A percentile compares a stretch with the other conserved stretches of the same genome.
Conservation (phyloP, 2,329 filamentous ascomycete genomes). For the Neonectria hederae region DNA sequence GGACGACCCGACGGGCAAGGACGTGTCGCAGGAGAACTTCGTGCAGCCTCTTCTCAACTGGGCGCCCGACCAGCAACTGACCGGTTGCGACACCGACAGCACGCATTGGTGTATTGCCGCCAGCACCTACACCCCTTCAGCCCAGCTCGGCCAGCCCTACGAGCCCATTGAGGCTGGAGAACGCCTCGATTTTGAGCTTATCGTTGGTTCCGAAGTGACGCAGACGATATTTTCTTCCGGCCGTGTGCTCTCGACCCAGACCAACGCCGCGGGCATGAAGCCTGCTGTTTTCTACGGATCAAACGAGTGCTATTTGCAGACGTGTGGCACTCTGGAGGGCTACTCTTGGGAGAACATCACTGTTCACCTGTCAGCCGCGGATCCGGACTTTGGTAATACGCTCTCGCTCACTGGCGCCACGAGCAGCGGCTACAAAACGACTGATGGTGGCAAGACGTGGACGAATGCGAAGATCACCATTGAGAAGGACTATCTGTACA, state of each 20-base stretch:
- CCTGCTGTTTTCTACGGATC: constrained; percentile 27
- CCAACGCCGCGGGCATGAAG: constrained; percentile 28
- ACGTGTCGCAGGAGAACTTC: constrained; percentile 18
- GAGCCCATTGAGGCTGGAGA: constrained; percentile 6
- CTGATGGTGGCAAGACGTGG: constrained; percentile 27
- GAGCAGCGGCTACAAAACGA: constrained; percentile 15
- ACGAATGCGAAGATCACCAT: constrained; percentile 18
- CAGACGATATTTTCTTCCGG: constrained; percentile 23
- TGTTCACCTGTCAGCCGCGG: constrained; percentile 18
- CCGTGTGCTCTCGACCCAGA: constrained; percentile 24
- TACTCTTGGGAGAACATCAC: constrained; percentile 27
- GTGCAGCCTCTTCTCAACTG: constrained; percentile 27
- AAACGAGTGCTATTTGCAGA: constrained; percentile 28
- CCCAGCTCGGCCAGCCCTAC: constrained; percentile 16
- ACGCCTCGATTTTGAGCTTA: constrained; percentile 24
- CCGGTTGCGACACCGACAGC: constrained; percentile 25
- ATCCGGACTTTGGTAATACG: constrained; percentile 18
- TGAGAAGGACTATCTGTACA: constrained; percentile 26
- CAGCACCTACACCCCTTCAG: constrained; percentile 22
- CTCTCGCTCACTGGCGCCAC: constrained; percentile 15
- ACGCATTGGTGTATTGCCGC: constrained; percentile 24
- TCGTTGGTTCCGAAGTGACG: constrained; percentile 13
- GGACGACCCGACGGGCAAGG: constrained; percentile 19
- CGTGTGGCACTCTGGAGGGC: constrained; percentile 16
- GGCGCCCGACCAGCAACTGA: constrained; percentile 17